Percentiles rank a stretch among this genome's conserved stretches.
Evolutionary conservation across 2,329 filamentous ascomycete species (phyloP).

Genomic region (Colletotrichum sp.): DNA sequence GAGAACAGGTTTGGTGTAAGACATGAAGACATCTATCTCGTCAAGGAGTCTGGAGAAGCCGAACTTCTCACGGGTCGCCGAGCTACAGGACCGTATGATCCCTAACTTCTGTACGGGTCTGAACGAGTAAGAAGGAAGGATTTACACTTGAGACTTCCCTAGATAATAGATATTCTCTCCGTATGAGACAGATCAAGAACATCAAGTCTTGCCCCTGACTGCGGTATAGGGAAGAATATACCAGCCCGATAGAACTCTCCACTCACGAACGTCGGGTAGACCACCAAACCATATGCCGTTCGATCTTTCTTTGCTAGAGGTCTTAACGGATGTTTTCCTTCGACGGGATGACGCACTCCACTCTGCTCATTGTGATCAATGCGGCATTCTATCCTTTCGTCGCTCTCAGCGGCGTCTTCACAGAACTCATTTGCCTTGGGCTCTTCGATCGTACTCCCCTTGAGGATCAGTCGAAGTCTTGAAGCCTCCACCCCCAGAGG

Average conservation of each 20-base stretch:
- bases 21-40: constrained; percentile 67
- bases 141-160: background rate
- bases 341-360: background rate
- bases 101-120: constrained; percentile 28
- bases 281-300: background rate
- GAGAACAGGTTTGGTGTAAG: constrained; percentile 64
- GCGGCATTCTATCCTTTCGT: background rate
- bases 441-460: background rate
- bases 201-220: background rate
- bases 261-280: background rate
- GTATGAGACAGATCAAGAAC: background rate
- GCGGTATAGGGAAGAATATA: background rate
- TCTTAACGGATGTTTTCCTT: background rate
- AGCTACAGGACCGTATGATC: constrained; percentile 58
- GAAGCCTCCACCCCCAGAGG: background rate
- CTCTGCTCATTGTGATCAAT: background rate
- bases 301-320: background rate
- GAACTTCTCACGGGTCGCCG: constrained; percentile 60
- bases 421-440: background rate
- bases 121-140: background rate
- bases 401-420: background rate
- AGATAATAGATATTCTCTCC: background rate
- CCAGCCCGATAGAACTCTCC: background rate
- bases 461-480: background rate
- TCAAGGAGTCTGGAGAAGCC: constrained; percentile 57